These are phyloP conservation scores for Pyrenophora seminiperda DNA, from an alignment of 2,329 filamentous ascomycete species.

Conservation along the genomic window DNA sequence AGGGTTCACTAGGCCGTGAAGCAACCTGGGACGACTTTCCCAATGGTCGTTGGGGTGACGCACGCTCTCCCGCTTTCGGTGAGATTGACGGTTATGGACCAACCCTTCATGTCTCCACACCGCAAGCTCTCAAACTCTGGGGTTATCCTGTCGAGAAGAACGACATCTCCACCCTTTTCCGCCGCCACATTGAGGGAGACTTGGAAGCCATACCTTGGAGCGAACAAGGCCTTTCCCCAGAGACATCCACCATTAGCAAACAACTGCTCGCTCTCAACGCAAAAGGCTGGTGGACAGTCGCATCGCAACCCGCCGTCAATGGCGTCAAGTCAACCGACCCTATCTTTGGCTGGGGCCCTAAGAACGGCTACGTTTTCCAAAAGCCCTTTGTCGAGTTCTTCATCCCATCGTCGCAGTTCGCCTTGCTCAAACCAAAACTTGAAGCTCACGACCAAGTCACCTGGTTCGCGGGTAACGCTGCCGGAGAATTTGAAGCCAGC, in stretches of 20 bases:
- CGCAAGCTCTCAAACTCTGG: conserved; percentile 84
- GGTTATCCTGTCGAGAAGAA: conserved; percentile 70
- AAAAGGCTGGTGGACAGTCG: conserved; percentile 92
- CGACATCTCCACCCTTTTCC: conserved; percentile 82
- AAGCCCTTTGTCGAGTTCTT: conserved; percentile 99
- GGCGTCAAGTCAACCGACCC: conserved; percentile 76
- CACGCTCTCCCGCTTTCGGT: conserved; percentile 83
- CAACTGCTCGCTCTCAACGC: conserved; percentile 79
- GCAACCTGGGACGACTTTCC: conserved; percentile 99
- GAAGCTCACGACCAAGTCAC: conserved; percentile 71
- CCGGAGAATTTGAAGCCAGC: conserved; percentile 76
- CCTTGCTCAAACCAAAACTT: conserved; percentile 67
- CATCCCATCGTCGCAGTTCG: conserved; percentile 75
- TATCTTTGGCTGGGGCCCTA: conserved; percentile 91
- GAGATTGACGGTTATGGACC: conserved; percentile 98
- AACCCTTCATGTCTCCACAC: conserved; percentile 88
- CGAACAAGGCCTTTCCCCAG: conserved; percentile 82
- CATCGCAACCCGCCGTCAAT: conserved; percentile 92
- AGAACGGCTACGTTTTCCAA: conserved; percentile 93
- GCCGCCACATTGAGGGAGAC: conserved; percentile 77
- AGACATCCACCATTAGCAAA: conserved; percentile 79
- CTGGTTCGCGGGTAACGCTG: conserved; percentile 83
- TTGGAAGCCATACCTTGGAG: conserved; percentile 89
- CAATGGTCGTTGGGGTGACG: conserved; percentile 94
- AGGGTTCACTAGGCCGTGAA: conserved; percentile 85